Evolutionary conservation across 2,329 filamentous ascomycete genomes (phyloP).

Genomic region (Aspergillus tanneri): DNA sequence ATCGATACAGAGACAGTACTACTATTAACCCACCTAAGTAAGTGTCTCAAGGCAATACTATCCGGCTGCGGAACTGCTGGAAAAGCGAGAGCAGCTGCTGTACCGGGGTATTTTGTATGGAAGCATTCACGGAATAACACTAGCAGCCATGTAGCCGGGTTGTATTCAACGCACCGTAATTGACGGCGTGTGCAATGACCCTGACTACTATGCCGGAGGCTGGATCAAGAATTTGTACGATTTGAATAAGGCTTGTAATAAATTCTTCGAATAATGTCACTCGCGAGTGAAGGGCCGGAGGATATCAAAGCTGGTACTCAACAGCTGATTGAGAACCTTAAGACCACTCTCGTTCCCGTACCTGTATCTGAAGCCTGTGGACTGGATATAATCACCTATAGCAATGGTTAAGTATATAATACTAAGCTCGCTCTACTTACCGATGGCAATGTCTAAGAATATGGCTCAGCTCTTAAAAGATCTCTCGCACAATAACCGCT

Average conservation of each 20-base stretch:
- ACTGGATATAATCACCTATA: conserved; percentile 7
- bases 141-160: conserved; percentile 8
- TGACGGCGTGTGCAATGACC: conserved; percentile 3
- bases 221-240: conserved; percentile 6
- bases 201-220: conserved; percentile 1
- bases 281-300: not conserved
- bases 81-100: conserved; percentile 2
- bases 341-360: not conserved
- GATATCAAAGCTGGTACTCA: not conserved
- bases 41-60: not conserved
- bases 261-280: conserved; percentile 5
- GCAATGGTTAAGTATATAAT: not conserved
- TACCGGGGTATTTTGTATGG: conserved; percentile 10
- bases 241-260: not conserved
- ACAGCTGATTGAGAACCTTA: not conserved
- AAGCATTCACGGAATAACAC: not conserved
- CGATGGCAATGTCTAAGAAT: not conserved
- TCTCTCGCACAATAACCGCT: conserved; percentile 1
- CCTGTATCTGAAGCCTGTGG: not conserved
- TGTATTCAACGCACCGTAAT: conserved; percentile 4
- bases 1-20: not conserved
- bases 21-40: not conserved
- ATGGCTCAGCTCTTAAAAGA: not conserved
- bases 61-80: conserved; percentile 2
- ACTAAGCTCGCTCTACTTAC: not conserved